Evolutionary conservation across 2,329 filamentous ascomycete species (phyloP), one percentile per base, ranked within the genome.

Genomic region (Penicillium sp.): DNA sequence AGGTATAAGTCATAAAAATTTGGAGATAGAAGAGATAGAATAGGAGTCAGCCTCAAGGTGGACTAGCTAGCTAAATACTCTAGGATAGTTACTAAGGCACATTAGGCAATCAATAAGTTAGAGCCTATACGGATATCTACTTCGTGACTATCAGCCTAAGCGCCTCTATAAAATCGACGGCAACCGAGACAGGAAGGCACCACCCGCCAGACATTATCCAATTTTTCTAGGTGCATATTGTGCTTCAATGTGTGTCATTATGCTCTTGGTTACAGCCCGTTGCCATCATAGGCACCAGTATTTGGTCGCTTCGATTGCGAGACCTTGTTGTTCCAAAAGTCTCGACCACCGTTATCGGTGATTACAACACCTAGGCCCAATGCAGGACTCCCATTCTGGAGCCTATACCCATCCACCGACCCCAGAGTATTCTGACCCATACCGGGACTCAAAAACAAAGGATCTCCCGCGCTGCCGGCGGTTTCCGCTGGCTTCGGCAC

Each of bases 211-310:
- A n/a, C n/a, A n/a, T n/a, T n/a, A n/a, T n/a, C n/a, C n/a, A n/a
- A n/a, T n/a, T n/a, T n/a, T n/a, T n/a, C n/a, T n/a, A n/a, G n/a
- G n/a, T 27, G 26, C 26, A 27, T 27, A 27, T 10, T 27, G 26
- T 27, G 26, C 10, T 27, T n/a, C n/a, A n/a, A n/a, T 7, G 26
- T 27, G 10, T 27, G 26, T 10, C 26, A 27, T 6, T 27, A 6
- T 27, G 26, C 26, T 27, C 26, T 27, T 27, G 26, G 67, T 41
- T 30, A 50, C 9, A 45, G 7, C 3, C 40, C 40, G 8, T 7
- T 20, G n/a, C 58, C 60, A 26, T 60, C 52, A 27, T 64, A 64
- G 1, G 56, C 60, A 7, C 61, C 61, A 15, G 52, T 53, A 13
- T 62, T 63, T 7, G 62, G 62, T 34, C 53, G 51, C 3, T 20